phyloP scores from a whole-genome alignment of 306 rosid species.

The Nissolia schottii region DNA sequence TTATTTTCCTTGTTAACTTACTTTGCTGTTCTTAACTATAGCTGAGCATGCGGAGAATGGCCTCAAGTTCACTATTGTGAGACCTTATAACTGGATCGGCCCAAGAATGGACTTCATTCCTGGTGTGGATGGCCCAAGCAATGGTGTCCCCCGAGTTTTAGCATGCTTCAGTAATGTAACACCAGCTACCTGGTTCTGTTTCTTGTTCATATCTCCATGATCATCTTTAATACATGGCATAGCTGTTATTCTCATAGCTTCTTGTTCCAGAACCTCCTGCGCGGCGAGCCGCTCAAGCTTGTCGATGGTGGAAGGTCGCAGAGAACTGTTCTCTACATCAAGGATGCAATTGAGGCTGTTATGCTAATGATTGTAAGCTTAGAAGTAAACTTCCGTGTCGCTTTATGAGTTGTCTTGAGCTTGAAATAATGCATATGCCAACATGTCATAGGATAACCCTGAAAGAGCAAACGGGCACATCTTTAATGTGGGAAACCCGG shows the following conservation, averaged over 20 bases:
- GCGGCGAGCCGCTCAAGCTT: slow-evolving; percentile 83
- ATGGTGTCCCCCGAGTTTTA: slow-evolving; percentile 85
- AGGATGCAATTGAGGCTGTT: slow-evolving; percentile 88
- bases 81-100: slow-evolving; percentile 93
- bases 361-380: slow-evolving; percentile 73
- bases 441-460: slow-evolving; percentile 67
- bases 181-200: slow-evolving; percentile 1
- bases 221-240: not conserved
- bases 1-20: not conserved
- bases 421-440: slow-evolving; percentile 13
- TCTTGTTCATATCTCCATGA: not conserved
- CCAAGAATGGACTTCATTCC: slow-evolving; percentile 97
- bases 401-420: not conserved
- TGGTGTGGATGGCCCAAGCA: slow-evolving; percentile 85
- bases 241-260: slow-evolving; percentile 18
- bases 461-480: slow-evolving; percentile 73
- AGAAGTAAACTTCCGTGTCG: not conserved
- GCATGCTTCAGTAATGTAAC: slow-evolving; percentile 84
- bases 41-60: slow-evolving; percentile 88
- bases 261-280: slow-evolving; percentile 71
- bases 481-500: slow-evolving; percentile 83
- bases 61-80: slow-evolving; percentile 68
- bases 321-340: slow-evolving; percentile 72
- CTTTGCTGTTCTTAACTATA: slow-evolving; percentile 24
- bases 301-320: slow-evolving; percentile 80